phyloP scores from a whole-genome alignment of 108 stramenopile species.

The Cyclotella choctawhatcheeana region DNA sequence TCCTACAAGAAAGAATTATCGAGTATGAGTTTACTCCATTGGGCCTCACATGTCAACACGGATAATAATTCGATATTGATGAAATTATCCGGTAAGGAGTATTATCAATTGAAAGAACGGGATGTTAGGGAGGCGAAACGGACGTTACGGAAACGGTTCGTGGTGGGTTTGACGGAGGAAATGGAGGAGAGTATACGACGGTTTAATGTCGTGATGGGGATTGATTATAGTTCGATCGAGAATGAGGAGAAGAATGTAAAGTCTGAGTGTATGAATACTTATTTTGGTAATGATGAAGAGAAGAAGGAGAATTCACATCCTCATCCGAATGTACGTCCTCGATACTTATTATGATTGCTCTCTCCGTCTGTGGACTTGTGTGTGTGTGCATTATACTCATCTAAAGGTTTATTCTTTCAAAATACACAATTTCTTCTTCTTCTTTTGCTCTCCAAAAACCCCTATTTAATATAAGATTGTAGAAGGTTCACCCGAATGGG shows the following conservation, averaged over 20 bases:
- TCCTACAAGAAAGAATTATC: slow-evolving; percentile 51
- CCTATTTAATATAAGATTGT: neutral
- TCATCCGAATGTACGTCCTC: slow-evolving; percentile 17
- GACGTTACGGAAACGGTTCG: slow-evolving; percentile 24
- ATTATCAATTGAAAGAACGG: slow-evolving; percentile 1
- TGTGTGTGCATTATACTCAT: neutral
- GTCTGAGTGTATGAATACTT: slow-evolving; percentile 30
- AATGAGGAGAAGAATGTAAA: neutral
- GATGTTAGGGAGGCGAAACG: slow-evolving; percentile 43
- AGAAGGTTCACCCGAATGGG: slow-evolving; percentile 25
- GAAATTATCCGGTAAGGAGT: too few species aligned
- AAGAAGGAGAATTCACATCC: slow-evolving; percentile 27
- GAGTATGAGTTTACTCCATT: slow-evolving; percentile 52
- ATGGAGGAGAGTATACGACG: slow-evolving; percentile 44
- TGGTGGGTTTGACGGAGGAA: slow-evolving; percentile 47
- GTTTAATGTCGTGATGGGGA: slow-evolving; percentile 34
- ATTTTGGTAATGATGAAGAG: slow-evolving; percentile 21
- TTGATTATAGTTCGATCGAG: too few species aligned
- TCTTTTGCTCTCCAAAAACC: too few species aligned
- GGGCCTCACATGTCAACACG: slow-evolving; percentile 25
- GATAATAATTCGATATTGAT: slow-evolving; percentile 7
- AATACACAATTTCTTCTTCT: too few species aligned
- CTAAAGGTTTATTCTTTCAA: too few species aligned
- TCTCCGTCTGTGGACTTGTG: too few species aligned
- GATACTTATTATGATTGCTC: neutral